These are phyloP conservation scores for Massospora cicadina DNA, from an alignment of 371 early-diverging fungal species.

Conservation along the genomic window DNA sequence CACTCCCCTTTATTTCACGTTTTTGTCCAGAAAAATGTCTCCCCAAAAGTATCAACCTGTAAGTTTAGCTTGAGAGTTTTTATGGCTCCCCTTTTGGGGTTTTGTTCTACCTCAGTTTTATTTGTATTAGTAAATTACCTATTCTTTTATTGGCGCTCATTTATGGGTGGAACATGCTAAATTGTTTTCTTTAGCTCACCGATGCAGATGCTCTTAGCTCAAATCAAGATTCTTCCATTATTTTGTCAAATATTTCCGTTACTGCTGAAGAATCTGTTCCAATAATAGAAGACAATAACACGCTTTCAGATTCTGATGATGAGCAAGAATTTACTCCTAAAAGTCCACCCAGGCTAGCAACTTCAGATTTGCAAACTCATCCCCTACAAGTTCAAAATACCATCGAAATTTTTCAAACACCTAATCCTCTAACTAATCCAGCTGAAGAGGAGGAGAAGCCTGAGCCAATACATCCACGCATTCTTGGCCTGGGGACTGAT, in stretches of 20 bases:
- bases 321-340: neutral
- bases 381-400: neutral
- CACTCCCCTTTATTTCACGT: no score
- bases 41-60: neutral
- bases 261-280: neutral
- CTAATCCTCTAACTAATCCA: neutral
- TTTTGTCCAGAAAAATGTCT: no score
- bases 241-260: neutral
- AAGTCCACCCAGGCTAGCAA: neutral
- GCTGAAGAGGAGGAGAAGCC: slow-evolving; percentile 8
- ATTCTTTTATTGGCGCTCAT: no score
- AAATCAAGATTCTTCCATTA: neutral
- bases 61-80: neutral
- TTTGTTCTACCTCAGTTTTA: no score
- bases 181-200: neutral
- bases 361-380: neutral
- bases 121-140: no score
- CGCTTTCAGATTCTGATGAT: neutral
- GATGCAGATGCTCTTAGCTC: neutral
- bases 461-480: slow-evolving; percentile 6
- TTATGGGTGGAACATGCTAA: neutral
- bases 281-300: neutral
- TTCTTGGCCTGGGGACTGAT: slow-evolving; percentile 21
- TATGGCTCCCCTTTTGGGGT: neutral
- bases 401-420: neutral